These are phyloP conservation scores for Aegle marmelos DNA, from an alignment of 345 rosid genomes.

Conservation along the genomic window DNA sequence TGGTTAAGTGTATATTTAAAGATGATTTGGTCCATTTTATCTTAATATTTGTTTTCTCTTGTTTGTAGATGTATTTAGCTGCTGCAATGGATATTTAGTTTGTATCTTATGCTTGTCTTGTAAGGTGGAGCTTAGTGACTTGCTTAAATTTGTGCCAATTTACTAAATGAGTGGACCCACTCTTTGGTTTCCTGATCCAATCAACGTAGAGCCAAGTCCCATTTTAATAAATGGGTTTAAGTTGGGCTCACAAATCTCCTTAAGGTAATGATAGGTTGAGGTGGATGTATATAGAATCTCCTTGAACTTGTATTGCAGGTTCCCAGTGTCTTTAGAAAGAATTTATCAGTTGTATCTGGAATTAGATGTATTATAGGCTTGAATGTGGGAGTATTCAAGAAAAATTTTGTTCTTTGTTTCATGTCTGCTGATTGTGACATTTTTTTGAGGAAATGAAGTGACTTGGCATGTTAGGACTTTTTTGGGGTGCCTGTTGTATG, in stretches of 20 bases:
- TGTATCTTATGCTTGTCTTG: background rate
- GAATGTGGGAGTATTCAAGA: background rate
- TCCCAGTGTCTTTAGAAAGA: background rate
- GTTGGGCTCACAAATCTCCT: background rate
- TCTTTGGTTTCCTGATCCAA: background rate
- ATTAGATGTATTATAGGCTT: background rate
- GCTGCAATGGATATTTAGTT: background rate
- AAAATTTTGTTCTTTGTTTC: background rate
- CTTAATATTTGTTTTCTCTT: no score
- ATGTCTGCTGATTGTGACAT: background rate
- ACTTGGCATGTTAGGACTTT: background rate
- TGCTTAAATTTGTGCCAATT: background rate
- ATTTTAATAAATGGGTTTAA: background rate
- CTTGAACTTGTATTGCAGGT: background rate
- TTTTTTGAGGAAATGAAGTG: background rate
- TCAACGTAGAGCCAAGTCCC: background rate
- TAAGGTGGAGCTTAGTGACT: background rate
- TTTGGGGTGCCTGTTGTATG: background rate
- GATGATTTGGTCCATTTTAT: no score
- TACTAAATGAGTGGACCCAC: background rate
- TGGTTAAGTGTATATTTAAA: no score
- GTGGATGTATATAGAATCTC: background rate
- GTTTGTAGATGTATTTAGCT: background rate
- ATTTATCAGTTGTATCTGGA: background rate
- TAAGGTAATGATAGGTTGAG: background rate